These are phyloP conservation scores for Euphorbia celastroides DNA, from an alignment of 441 rosid genomes.

Conservation along the genomic window DNA sequence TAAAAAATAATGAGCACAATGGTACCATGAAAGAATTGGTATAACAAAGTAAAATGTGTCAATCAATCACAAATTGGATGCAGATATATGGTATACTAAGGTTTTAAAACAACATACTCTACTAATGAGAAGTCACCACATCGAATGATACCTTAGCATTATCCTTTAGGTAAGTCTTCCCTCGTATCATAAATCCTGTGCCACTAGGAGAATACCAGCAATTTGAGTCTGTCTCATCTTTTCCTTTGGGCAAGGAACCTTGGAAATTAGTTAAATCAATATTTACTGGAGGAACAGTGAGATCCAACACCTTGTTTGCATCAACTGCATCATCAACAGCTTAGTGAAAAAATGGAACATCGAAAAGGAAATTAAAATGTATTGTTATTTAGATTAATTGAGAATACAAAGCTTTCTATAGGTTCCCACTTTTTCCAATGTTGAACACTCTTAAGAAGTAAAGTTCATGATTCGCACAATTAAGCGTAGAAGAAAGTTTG, in stretches of 20 bases:
- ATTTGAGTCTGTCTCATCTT: conserved; percentile 61
- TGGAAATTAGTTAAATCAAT: conserved; percentile 58
- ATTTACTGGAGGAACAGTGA: conserved; percentile 36
- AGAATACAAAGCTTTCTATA: not conserved
- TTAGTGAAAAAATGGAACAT: not conserved
- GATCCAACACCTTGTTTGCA: conserved; percentile 65
- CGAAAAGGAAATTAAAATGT: not conserved
- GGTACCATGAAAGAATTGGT: not conserved
- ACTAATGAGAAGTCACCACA: not conserved
- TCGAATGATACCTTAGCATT: conserved; percentile 55
- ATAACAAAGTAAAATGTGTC: not conserved
- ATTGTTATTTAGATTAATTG: not conserved
- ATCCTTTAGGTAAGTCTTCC: conserved; percentile 88
- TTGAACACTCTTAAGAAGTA: too few relatives aligned
- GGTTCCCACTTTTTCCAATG: not conserved
- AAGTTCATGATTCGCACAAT: not conserved
- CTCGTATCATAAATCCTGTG: conserved; percentile 88
- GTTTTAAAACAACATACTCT: not conserved
- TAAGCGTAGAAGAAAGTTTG: not conserved
- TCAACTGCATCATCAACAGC: conserved; percentile 40
- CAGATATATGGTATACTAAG: not conserved
- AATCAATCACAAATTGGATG: not conserved
- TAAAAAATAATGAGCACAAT: not conserved
- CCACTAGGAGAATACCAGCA: conserved; percentile 96
- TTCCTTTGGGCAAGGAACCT: conserved; percentile 58